A percentile compares a stretch with the other conserved stretches of the same genome.
These are phyloP conservation scores for Cinnamomum micranthum DNA, from an alignment of 164 flowering plant species.

Conservation along the genomic window DNA sequence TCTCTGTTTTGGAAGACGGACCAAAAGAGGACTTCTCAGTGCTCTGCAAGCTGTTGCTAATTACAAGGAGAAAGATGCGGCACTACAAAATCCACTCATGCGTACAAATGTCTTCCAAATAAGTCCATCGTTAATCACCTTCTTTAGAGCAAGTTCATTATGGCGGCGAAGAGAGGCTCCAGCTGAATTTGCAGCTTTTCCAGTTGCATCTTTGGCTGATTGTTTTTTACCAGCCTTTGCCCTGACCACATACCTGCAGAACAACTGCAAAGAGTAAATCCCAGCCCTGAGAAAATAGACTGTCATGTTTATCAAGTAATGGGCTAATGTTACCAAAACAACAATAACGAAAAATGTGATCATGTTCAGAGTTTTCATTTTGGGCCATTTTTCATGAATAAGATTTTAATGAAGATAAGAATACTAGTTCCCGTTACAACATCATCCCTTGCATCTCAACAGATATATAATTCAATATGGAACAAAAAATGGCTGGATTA, in stretches of 20 bases:
- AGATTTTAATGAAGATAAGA: too few species aligned
- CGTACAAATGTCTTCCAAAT: neutral
- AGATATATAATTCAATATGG: too few species aligned
- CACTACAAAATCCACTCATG: neutral
- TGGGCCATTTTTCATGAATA: too few species aligned
- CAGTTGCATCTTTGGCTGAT: constrained; percentile 85
- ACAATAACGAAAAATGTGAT: too few species aligned
- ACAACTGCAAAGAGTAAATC: constrained; percentile 10
- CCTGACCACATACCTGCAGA: constrained; percentile 82
- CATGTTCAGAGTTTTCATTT: too few species aligned
- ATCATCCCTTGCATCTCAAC: too few species aligned
- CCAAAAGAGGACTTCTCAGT: too few species aligned
- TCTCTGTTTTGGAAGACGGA: too few species aligned
- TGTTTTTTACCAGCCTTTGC: constrained; percentile 95
- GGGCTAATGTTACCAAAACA: neutral
- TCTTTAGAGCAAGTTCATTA: constrained; percentile 86
- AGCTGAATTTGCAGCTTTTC: constrained; percentile 78
- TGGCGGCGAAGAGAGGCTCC: constrained; percentile 94
- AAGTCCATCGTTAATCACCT: constrained; percentile 39
- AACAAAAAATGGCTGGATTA: too few species aligned
- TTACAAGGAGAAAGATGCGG: neutral
- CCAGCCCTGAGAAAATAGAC: neutral
- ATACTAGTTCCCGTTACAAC: too few species aligned
- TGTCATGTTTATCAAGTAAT: neutral
- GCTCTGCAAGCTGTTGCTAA: neutral